Evolutionary conservation across 768 basidiomycete species (phyloP).

Genomic region (Gloeopeniophorella convolvens): DNA sequence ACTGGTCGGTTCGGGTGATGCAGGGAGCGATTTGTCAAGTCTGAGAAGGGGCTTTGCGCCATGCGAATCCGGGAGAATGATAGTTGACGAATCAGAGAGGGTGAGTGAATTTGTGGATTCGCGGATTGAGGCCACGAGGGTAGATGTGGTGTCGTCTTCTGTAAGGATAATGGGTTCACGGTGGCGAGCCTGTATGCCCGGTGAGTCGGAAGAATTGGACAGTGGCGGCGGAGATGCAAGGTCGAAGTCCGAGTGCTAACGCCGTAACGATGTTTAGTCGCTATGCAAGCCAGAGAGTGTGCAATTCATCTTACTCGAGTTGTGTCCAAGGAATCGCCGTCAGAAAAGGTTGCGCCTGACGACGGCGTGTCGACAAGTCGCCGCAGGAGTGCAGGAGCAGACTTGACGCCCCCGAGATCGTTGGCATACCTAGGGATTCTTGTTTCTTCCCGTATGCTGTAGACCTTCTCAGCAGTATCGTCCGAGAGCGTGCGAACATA

Average conservation of each 20-base stretch:
- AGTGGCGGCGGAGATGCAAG: neutral
- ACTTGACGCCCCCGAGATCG: conserved; percentile 35
- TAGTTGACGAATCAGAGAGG: neutral
- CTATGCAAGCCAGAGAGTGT: neutral
- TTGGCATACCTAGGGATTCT: conserved; percentile 39
- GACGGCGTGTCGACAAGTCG: conserved; percentile 11
- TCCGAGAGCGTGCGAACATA: conserved; percentile 53
- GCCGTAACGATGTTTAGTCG: neutral
- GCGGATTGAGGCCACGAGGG: neutral
- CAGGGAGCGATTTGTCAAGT: conserved; percentile 17
- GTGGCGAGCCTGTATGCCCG: neutral
- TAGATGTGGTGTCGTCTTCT: neutral
- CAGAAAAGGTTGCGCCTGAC: neutral
- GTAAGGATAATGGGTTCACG: neutral
- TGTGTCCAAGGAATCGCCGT: conserved; percentile 5
- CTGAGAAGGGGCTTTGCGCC: conserved; percentile 7
- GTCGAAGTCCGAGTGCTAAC: neutral
- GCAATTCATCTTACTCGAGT: neutral
- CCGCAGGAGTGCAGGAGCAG: conserved; percentile 29
- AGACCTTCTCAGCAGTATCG: conserved; percentile 44
- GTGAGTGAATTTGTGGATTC: neutral
- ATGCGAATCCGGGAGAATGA: conserved; percentile 10
- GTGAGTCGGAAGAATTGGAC: neutral
- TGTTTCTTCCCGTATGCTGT: conserved; percentile 37
- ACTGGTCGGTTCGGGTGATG: conserved; percentile 3